A percentile compares a stretch with the other conserved stretches of the same genome.
phyloP scores from a whole-genome alignment of 164 flowering plant species.

The Stephania yunnanensis region DNA sequence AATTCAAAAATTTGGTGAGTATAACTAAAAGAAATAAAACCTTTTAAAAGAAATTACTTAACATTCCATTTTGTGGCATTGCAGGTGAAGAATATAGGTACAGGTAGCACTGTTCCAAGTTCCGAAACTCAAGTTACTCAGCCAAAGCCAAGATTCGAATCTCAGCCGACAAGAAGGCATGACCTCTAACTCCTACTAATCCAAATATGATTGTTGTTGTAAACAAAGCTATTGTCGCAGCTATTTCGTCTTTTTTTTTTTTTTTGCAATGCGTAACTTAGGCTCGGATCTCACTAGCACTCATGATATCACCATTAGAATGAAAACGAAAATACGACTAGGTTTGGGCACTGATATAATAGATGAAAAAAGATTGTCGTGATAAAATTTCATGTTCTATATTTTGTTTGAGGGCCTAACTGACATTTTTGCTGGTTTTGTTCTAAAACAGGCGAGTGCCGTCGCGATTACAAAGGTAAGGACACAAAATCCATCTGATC shows the following conservation, averaged over 20 bases:
- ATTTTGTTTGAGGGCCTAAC: neutral
- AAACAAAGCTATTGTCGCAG: neutral
- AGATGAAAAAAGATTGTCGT: neutral
- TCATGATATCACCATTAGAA: neutral
- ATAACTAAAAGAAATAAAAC: neutral
- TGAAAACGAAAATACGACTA: neutral
- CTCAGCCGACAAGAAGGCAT: slow-evolving; percentile 24
- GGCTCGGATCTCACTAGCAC: neutral
- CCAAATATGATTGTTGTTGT: neutral
- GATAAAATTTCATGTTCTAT: neutral
- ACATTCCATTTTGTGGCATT: slow-evolving; percentile 1
- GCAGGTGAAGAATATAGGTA: slow-evolving; percentile 41
- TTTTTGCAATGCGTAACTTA: neutral
- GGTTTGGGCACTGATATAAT: neutral
- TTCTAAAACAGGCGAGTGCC: slow-evolving; percentile 18
- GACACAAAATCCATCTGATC: neutral
- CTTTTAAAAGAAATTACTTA: neutral
- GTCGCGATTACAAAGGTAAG: slow-evolving; percentile 24
- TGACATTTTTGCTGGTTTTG: neutral
- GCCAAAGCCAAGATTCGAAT: slow-evolving; percentile 19
- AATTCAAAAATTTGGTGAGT: slow-evolving; percentile 69
- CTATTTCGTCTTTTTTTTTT: neutral
- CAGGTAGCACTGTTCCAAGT: slow-evolving; percentile 26
- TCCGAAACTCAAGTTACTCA: slow-evolving; percentile 20
- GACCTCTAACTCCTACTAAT: slow-evolving; percentile 3